A percentile compares a stretch with the other conserved stretches of the same genome.
Evolutionary conservation across 148 eudicot genomes (phyloP).

Genomic region (Rhododendron griersonianum): DNA sequence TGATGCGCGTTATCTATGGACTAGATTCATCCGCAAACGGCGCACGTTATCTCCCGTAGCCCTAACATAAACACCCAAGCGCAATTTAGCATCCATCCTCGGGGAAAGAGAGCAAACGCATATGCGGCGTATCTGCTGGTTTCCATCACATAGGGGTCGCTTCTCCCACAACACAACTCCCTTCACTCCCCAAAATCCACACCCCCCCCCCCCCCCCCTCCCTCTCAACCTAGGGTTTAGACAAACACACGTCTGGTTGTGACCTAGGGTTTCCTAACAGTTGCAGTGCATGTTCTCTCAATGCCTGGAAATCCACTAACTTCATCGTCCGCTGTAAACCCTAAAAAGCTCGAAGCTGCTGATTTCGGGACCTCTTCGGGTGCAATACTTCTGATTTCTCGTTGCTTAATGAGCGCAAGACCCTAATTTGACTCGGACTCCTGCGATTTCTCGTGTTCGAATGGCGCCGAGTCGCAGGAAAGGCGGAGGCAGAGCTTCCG

Average conservation of each 20-base stretch:
- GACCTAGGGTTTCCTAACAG: not conserved
- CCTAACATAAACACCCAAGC: not conserved
- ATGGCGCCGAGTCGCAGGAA: constrained; percentile 86
- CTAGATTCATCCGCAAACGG: not conserved
- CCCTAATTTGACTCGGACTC: constrained; percentile 9
- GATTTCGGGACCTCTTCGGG: not conserved
- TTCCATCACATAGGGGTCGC: not conserved
- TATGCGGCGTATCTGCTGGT: constrained; percentile 3
- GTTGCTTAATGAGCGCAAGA: constrained; percentile 1
- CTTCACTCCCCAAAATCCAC: not conserved
- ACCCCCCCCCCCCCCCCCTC: too few species aligned
- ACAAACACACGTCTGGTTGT: not conserved
- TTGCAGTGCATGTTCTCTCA: constrained; percentile 23
- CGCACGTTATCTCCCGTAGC: not conserved
- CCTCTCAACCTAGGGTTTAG: constrained; percentile 8
- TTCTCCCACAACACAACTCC: not conserved
- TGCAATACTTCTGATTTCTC: not conserved
- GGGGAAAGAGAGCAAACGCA: not conserved
- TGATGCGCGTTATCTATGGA: not conserved
- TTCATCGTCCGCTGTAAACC: constrained; percentile 15
- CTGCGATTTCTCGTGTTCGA: constrained; percentile 5
- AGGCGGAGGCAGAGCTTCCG: constrained; percentile 57
- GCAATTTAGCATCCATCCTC: not conserved
- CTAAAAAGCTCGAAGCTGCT: constrained; percentile 14
- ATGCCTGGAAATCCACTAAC: constrained; percentile 31